phyloP scores from a whole-genome alignment of 805 yeast genomes.

The Saccharomyces paradoxus region DNA sequence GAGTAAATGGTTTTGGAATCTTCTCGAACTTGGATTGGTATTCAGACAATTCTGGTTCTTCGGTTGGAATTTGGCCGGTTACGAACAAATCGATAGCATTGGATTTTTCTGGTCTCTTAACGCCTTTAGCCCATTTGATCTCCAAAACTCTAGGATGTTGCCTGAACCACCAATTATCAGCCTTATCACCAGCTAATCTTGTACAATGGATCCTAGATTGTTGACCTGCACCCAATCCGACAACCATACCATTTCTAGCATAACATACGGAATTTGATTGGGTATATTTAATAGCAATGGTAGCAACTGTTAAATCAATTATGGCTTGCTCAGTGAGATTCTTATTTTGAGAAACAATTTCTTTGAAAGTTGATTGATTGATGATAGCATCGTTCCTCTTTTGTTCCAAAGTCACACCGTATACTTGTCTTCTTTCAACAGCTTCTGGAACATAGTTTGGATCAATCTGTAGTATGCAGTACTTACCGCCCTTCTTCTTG shows the following conservation, averaged over 20 bases:
- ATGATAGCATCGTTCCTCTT: conserved; percentile 96
- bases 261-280: conserved; percentile 97
- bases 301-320: conserved; percentile 89
- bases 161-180: conserved; percentile 99
- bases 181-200: conserved; percentile 97
- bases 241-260: conserved; percentile 97
- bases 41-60: conserved; percentile 88
- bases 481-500: conserved; percentile 94
- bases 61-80: conserved; percentile 80
- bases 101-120: conserved; percentile 96
- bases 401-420: conserved; percentile 90
- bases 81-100: conserved; percentile 94
- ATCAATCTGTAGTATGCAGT: conserved; percentile 90
- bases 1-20: conserved; percentile 75
- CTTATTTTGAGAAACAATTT: conserved; percentile 81
- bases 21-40: conserved; percentile 81
- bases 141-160: conserved; percentile 91
- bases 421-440: conserved; percentile 85
- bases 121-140: conserved; percentile 96
- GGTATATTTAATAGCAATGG: conserved; percentile 95
- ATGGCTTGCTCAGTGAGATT: conserved; percentile 83
- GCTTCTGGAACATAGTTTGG: conserved; percentile 80
- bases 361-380: conserved; percentile 81
- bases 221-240: conserved; percentile 98
- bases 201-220: conserved; percentile 98